These are phyloP conservation scores for Stellera chamaejasme DNA, from an alignment of 345 rosid genomes.

Conservation along the genomic window DNA sequence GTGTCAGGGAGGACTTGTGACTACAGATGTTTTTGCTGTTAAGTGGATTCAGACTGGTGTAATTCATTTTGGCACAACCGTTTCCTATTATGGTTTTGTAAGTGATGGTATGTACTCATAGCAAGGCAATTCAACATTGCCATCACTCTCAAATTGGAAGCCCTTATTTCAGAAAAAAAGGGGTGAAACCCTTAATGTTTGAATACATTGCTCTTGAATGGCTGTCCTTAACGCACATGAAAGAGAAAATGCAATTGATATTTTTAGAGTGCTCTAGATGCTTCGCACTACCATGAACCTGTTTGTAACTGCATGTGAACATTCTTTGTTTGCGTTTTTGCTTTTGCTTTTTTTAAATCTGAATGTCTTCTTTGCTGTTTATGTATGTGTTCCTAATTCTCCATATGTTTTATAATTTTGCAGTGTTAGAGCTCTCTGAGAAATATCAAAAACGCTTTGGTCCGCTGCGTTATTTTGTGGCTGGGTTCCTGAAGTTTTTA, in stretches of 20 bases:
- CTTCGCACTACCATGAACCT: too few relatives aligned
- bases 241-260: too few relatives aligned
- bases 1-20: slow-evolving; percentile 91
- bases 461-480: slow-evolving; percentile 92
- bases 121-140: background rate
- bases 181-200: too few relatives aligned
- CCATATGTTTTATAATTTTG: slow-evolving; percentile 5
- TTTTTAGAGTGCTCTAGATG: too few relatives aligned
- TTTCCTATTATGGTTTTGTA: slow-evolving; percentile 94
- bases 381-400: background rate
- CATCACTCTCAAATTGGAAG: background rate
- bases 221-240: too few relatives aligned
- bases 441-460: slow-evolving; percentile 92
- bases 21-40: slow-evolving; percentile 96
- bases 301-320: too few relatives aligned
- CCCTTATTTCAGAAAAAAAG: background rate
- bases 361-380: slow-evolving; percentile 14
- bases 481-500: slow-evolving; percentile 90
- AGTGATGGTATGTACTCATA: slow-evolving; percentile 71
- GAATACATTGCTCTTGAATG: too few relatives aligned
- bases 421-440: slow-evolving; percentile 95
- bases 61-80: slow-evolving; percentile 91
- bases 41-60: slow-evolving; percentile 87
- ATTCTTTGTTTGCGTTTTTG: background rate
- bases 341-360: background rate